Percentiles rank a stretch among this genome's conserved stretches.
These are phyloP conservation scores for Erodium chrysanthum DNA, from an alignment of 441 rosid species.

Conservation along the genomic window DNA sequence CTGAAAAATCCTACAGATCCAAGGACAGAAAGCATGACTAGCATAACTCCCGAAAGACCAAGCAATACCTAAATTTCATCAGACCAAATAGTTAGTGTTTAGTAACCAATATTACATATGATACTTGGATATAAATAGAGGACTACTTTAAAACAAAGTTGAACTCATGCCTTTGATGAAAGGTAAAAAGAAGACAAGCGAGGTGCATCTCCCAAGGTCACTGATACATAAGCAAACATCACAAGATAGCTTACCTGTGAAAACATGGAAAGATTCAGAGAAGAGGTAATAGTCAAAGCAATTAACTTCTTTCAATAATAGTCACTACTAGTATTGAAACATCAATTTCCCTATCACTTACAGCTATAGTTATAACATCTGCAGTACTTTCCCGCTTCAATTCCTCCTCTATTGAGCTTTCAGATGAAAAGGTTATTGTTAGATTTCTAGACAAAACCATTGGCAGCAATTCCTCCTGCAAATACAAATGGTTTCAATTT, in stretches of 20 bases:
- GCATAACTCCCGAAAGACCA: constrained; percentile 66
- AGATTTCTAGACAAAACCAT: constrained; percentile 53
- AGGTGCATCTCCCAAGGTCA: constrained; percentile 58
- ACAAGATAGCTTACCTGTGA: constrained; percentile 61
- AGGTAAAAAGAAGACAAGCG: constrained; percentile 38
- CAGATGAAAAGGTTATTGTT: constrained; percentile 61
- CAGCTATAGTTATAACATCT: constrained; percentile 53
- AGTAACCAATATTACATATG: neutral
- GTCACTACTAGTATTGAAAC: neutral
- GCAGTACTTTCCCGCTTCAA: constrained; percentile 72
- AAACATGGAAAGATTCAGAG: constrained; percentile 5
- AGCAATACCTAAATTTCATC: constrained; percentile 40
- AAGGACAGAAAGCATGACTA: constrained; percentile 67
- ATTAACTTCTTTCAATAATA: neutral
- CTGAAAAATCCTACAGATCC: constrained; percentile 72
- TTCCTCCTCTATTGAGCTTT: constrained; percentile 76
- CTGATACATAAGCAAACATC: constrained; percentile 59
- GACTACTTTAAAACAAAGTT: neutral
- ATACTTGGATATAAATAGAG: neutral
- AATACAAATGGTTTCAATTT: constrained; percentile 16
- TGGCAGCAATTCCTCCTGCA: constrained; percentile 50
- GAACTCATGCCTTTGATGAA: constrained; percentile 45
- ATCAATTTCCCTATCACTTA: constrained; percentile 21
- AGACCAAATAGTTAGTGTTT: constrained; percentile 11
- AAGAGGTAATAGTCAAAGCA: neutral